Evolutionary conservation across 768 basidiomycete genomes (phyloP).

Genomic region (Tephrocybe sp.): DNA sequence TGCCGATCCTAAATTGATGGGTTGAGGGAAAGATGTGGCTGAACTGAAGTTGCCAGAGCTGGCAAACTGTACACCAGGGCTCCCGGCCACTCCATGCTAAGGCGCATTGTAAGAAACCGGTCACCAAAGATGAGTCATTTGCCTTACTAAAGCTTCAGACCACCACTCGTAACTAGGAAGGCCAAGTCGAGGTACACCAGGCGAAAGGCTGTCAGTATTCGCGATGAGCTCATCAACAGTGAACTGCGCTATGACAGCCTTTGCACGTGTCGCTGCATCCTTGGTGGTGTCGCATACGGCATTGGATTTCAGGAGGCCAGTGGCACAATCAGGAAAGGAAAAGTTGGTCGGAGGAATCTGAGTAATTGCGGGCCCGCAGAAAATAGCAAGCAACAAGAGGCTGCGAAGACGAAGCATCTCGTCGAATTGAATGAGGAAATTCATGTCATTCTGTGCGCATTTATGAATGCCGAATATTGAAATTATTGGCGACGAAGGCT

Average conservation of each 20-base stretch:
- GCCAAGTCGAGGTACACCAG: conserved; percentile 56
- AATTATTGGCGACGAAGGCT: too few relatives aligned
- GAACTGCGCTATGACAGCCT: conserved; percentile 48
- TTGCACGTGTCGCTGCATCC: conserved; percentile 45
- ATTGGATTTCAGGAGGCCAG: conserved; percentile 43
- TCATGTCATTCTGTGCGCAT: neutral
- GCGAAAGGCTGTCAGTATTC: conserved; percentile 49
- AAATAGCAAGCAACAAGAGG: conserved; percentile 10
- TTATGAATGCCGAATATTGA: neutral
- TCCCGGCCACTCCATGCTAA: conserved; percentile 55
- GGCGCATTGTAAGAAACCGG: neutral
- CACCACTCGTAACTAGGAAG: conserved; percentile 61
- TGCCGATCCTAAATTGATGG: conserved; percentile 53
- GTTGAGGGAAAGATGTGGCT: conserved; percentile 60
- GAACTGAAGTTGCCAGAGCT: conserved; percentile 50
- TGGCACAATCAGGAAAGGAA: conserved; percentile 50
- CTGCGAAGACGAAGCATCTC: conserved; percentile 4
- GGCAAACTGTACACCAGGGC: conserved; percentile 54
- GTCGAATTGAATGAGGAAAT: neutral
- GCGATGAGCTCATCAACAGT: conserved; percentile 50
- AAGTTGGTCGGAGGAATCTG: conserved; percentile 18
- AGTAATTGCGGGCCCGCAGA: conserved; percentile 6
- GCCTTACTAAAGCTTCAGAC: conserved; percentile 52
- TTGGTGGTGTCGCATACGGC: conserved; percentile 47
- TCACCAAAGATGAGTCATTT: neutral